Evolutionary conservation across 352 stramenopile species (phyloP), one percentile per base, ranked within the genome.

Genomic region (Pythium dissimile): DNA sequence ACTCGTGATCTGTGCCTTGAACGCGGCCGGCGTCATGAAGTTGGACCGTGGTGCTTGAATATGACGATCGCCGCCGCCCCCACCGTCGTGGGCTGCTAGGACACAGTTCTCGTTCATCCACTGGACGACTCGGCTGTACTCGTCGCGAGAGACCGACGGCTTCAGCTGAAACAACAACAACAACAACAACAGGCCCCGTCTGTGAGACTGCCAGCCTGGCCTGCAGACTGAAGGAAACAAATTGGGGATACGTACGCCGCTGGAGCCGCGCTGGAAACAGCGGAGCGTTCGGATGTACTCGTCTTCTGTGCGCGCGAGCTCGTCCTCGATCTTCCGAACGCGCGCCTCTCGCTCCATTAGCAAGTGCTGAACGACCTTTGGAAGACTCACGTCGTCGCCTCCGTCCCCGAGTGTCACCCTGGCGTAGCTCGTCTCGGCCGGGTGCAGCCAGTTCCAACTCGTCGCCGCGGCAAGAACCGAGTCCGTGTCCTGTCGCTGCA

Each of bases 91-190:
- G 4, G 0, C 26, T 3, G 4, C 16, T 23, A n/a, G n/a, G n/a
- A 5, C 27, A 23, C 59, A 67, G 6, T 48, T 44, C 15, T 52
- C 20, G 39, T 54, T 56, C 59, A 67, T 67, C 59, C 51, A 67
- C 20, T 49, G 18, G 11, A 67, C 31, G 18, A 67, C 5, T 2
- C n/a, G 4, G 5, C 50, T 37, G 31, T 59, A 67, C 28, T 67
- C 59, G 18, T 47, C 37, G 24, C n/a, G 38, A 1, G 52, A 46
- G 6, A 67, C 15, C 38, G n/a, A 18, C 1, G 8, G 13, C 10
- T 51, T 61, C 1, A 64, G 5, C 55, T 63, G 38, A 16, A 23
- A 48, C 2, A 10, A 46, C 5, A 31, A 8, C 20, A 18, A 46
- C 18, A 44, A 46, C 20, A 3, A 28, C 13, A 35, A 50, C n/a